Base-by-base conservation (phyloP, 2,329 filamentous ascomycete species). In the Cytospora schulzeri region DNA sequence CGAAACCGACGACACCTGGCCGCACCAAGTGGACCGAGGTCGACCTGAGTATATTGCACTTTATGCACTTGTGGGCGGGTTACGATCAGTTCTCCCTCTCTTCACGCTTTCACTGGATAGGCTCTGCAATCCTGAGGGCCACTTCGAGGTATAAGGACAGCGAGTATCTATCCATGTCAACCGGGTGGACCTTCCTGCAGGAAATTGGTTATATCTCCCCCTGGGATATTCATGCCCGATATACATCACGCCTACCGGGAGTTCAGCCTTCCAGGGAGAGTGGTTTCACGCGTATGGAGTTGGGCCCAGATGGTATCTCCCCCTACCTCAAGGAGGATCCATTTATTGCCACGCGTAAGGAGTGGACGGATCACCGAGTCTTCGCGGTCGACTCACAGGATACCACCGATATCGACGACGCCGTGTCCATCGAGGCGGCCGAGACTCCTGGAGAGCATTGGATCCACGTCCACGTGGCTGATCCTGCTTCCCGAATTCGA, bases 381-480 rank as follows among this genome's bases (percentile, higher is more conserved):
- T 93, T 88, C 72, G 92, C 90, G 69, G 91, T 96, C 66, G 91
- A 96, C 71, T 82, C 84, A 31, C 80, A 81, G 24, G 77, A 76
- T 41, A 90, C 92, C 0, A 79, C 83, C 31, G 87, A 94, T 69
- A 90, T 95, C 64, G 91, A 96, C 69, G 91, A 96, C 72, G 91
- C 88, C 1, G 77, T 96, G 11, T 94, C 91, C 0, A 72, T 95
- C 9, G 88, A 92, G 71, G 74, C 76, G 54, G 83, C 88, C 1
- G 76, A 79, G 4, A 78, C 75, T 22, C 67, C 80, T 24, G 73
- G 80, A 58, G 81, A 90, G 68, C 86, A 85, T 71, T 95, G 91
- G 91, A 79, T 94, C 33, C 91, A 93, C 71, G 77, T 92, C 35
- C 91, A 95, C 73, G 84, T 91, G 51, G 91, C 92, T 17, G 92